Base-by-base conservation (phyloP, 139 green algal species). In the Volvox reticuliferus region DNA sequence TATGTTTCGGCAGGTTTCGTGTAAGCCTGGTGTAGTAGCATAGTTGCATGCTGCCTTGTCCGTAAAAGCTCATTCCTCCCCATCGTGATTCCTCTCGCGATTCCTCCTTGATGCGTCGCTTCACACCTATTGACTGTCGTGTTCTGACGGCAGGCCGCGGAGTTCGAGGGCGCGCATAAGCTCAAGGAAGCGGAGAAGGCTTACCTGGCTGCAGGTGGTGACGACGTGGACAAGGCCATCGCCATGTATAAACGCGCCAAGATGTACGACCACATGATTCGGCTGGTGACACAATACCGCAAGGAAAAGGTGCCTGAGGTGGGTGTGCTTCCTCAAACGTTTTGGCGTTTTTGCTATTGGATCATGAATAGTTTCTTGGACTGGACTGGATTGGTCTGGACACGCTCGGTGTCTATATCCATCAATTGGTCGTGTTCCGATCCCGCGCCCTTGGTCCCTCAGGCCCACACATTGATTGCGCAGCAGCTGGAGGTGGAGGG, bases 211-310 rank as follows among this genome's bases (percentile, higher is more conserved):
- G 91, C 80, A 33, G 80, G 80, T 26, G 86, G 89, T 32, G 92
- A 96, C 37, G 95, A 97, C 87, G 86, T 94, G 37, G 97, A 98
- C 91, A 87, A 94, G 87, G 97, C 97, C 76, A 97, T 98, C 68
- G 90, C 92, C 76, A 97, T 98, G 97, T 98, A 98, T 94, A 97
- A 98, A 93, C 94, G 95, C 87, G 89, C 91, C 36, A 89, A 89
- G 78, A 92, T 95, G 92, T 98, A 95, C 90, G 93, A 97, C 82
- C 91, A 96, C 3, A 96, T 98, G 95, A 92, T 98, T 28, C 93
- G 95, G 14, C 93, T 98, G 26, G 96, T 98, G 69, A 69, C 91
- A n/a, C 77, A 88, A 82, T 90, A 97, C 89, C 91, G 93, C 61
- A 94, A 94, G 87, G 95, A 95, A 82, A 94, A 94, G 77, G 79